Percentiles rank a stretch among this genome's conserved stretches.
These are phyloP conservation scores for Volvox carteri DNA, from an alignment of 163 green algal species.

Conservation along the genomic window DNA sequence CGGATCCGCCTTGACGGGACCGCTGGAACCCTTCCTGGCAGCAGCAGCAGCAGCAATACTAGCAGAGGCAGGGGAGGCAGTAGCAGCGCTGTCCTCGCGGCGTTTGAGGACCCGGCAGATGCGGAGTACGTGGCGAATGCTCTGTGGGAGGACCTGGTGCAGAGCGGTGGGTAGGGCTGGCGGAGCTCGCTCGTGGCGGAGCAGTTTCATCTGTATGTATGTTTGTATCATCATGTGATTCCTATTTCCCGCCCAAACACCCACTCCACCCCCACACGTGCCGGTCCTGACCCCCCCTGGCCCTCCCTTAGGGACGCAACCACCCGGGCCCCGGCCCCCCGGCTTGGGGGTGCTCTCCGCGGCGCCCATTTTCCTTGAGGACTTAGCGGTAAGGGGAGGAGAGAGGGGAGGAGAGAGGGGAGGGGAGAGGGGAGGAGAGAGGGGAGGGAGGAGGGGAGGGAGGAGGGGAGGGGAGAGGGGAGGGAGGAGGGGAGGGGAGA, in stretches of 20 bases:
- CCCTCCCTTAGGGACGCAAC: conserved; percentile 15
- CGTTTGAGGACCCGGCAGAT: conserved; percentile 57
- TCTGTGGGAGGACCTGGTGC: conserved; percentile 49
- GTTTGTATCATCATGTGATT: no score
- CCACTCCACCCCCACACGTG: neutral
- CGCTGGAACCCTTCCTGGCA: neutral
- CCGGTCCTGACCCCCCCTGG: neutral
- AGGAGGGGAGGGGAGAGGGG: no score
- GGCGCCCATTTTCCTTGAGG: conserved; percentile 47
- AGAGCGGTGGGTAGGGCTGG: neutral
- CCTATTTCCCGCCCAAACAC: no score
- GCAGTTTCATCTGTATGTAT: no score
- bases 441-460: no score
- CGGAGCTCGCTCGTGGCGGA: no score
- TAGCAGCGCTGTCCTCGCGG: conserved; percentile 9
- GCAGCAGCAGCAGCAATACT: neutral
- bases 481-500: no score
- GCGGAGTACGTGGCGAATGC: conserved; percentile 58
- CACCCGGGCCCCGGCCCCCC: neutral
- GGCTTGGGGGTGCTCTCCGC: conserved; percentile 45
- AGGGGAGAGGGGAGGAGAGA: no score
- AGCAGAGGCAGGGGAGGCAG: neutral
- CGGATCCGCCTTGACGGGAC: conserved; percentile 1
- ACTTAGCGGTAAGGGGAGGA: conserved; percentile 49
- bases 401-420: no score